phyloP scores from a whole-genome alignment of 148 eudicot species.

The Pouteria glomerata region DNA sequence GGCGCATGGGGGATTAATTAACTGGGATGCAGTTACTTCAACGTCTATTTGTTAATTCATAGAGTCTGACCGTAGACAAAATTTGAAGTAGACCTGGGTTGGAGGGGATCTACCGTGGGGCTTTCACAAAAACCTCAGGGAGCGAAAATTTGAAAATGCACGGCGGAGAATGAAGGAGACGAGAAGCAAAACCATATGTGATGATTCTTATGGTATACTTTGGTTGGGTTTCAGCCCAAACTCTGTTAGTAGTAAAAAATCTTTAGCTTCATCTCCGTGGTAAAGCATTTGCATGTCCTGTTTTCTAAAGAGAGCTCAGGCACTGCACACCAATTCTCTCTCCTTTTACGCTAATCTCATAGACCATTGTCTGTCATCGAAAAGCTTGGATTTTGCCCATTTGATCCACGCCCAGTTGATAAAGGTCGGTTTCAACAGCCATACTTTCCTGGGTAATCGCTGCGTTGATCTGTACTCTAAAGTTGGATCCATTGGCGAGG shows the following conservation, averaged over 20 bases:
- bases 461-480: slow-evolving; percentile 56
- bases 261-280: not conserved
- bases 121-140: not conserved
- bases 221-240: not conserved
- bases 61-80: no score
- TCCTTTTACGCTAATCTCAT: slow-evolving; percentile 43
- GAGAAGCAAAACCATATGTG: not conserved
- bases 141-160: no score
- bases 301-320: slow-evolving; percentile 24
- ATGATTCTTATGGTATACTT: not conserved
- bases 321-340: slow-evolving; percentile 30
- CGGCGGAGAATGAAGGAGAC: no score
- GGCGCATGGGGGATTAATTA: no score
- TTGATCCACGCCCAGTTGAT: slow-evolving; percentile 57
- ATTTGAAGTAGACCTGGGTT: no score
- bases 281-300: slow-evolving; percentile 34
- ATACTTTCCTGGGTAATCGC: slow-evolving; percentile 69
- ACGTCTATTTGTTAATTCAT: no score
- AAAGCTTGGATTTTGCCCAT: slow-evolving; percentile 37
- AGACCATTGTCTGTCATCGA: slow-evolving; percentile 40
- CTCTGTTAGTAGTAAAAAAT: not conserved
- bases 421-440: slow-evolving; percentile 54
- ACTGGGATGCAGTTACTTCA: no score
- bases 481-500: slow-evolving; percentile 21
- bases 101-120: no score